These are phyloP conservation scores for Castanea mollissima DNA, from an alignment of 306 rosid genomes.

Conservation along the genomic window DNA sequence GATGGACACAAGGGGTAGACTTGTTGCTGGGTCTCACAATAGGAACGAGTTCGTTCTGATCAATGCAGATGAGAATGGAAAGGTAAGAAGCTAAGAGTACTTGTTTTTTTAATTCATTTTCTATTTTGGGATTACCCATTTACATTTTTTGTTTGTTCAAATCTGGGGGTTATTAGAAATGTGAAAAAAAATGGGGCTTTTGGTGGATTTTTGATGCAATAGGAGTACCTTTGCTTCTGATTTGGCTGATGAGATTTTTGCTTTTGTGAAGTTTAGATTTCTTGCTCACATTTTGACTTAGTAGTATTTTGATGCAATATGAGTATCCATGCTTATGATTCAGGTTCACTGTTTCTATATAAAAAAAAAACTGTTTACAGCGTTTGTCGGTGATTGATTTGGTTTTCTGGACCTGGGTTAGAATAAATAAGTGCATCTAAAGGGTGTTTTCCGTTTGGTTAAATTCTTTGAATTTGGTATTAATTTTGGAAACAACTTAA, in stretches of 20 bases:
- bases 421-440: background rate
- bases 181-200: constrained; percentile 21
- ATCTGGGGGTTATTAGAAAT: constrained; percentile 11
- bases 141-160: background rate
- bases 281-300: background rate
- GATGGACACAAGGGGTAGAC: constrained; percentile 89
- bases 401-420: background rate
- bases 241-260: constrained; percentile 5
- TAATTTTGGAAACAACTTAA: background rate
- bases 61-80: constrained; percentile 92
- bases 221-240: background rate
- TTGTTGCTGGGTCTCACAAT: constrained; percentile 97
- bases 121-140: constrained; percentile 4
- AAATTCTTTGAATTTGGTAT: constrained; percentile 15
- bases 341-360: background rate
- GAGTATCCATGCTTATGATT: background rate
- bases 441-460: background rate
- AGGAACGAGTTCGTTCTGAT: constrained; percentile 94
- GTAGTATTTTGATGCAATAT: constrained; percentile 3
- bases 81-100: constrained; percentile 40
- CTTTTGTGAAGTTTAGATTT: constrained; percentile 8
- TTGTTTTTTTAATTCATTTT: background rate
- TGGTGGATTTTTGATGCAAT: background rate
- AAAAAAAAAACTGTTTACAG: background rate
- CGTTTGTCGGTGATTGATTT: constrained; percentile 1